phyloP scores from a whole-genome alignment of 208 protist genomes.

The Trypanosoma theileri region DNA sequence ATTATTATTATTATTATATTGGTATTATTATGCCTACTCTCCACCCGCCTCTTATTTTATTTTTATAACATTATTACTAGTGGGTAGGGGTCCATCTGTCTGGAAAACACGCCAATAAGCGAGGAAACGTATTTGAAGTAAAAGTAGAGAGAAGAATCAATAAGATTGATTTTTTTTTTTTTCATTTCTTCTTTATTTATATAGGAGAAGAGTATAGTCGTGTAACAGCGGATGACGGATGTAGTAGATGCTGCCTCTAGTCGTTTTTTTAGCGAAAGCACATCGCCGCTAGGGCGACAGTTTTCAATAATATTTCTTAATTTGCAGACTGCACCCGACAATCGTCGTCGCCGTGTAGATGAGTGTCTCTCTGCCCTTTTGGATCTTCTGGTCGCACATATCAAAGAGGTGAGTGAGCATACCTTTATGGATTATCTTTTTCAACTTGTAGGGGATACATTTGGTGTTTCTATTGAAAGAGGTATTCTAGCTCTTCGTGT shows the following conservation, averaged over 20 bases:
- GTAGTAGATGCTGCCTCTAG: neutral
- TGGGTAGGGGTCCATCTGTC: too few relatives aligned
- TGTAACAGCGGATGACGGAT: conserved; percentile 16
- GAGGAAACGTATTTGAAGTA: too few relatives aligned
- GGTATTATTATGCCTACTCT: too few relatives aligned
- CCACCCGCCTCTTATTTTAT: too few relatives aligned
- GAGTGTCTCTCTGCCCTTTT: conserved; percentile 74
- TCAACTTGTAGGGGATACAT: conserved; percentile 56
- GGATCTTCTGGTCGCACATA: conserved; percentile 73
- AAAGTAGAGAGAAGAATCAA: neutral
- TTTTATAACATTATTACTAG: too few relatives aligned
- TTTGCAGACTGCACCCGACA: conserved; percentile 57
- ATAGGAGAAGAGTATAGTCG: neutral
- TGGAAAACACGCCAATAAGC: too few relatives aligned
- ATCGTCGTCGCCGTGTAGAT: conserved; percentile 50
- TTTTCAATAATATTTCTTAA: conserved; percentile 76
- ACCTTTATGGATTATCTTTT: conserved; percentile 65
- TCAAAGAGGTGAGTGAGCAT: conserved; percentile 51
- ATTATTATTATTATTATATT: too few relatives aligned
- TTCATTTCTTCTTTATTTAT: neutral
- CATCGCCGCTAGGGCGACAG: conserved; percentile 63
- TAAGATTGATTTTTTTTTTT: neutral
- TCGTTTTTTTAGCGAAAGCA: conserved; percentile 43
- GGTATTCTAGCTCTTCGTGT: conserved; percentile 74
- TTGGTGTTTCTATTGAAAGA: conserved; percentile 55